Conservation (phyloP, 2,329 filamentous ascomycete genomes). For the Phaeosphaeria sp. region DNA sequence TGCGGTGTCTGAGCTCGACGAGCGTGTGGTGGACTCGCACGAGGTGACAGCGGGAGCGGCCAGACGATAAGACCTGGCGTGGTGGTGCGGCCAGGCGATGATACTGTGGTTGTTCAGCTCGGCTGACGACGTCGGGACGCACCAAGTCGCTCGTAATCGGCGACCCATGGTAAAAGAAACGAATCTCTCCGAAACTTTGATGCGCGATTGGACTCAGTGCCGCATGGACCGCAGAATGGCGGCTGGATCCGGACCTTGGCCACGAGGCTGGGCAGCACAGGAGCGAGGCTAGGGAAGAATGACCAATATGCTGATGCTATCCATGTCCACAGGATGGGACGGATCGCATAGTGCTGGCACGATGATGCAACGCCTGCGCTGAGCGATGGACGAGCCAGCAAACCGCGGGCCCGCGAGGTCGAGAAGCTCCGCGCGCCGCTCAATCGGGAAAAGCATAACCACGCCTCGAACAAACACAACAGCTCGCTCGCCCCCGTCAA, state of each 20-base stretch:
- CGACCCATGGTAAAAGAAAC: conserved; percentile 37
- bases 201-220: conserved; percentile 33
- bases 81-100: conserved; percentile 11
- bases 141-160: conserved; percentile 35
- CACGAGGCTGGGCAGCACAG: conserved; percentile 36
- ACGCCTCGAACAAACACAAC: conserved; percentile 26
- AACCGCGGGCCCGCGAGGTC: neutral
- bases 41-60: neutral
- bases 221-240: conserved; percentile 32
- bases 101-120: conserved; percentile 9
- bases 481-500: conserved; percentile 24
- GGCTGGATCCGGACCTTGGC: conserved; percentile 35
- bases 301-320: conserved; percentile 21
- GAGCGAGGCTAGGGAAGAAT: conserved; percentile 7
- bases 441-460: conserved; percentile 30
- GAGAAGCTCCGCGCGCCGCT: conserved; percentile 1
- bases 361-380: conserved; percentile 11
- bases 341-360: conserved; percentile 10
- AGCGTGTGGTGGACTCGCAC: neutral
- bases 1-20: conserved; percentile 26
- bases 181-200: conserved; percentile 32
- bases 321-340: conserved; percentile 13
- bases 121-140: conserved; percentile 21
- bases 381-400: conserved; percentile 4
- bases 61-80: neutral